phyloP scores from a whole-genome alignment of 768 basidiomycete genomes.

The Mycena vitilis region DNA sequence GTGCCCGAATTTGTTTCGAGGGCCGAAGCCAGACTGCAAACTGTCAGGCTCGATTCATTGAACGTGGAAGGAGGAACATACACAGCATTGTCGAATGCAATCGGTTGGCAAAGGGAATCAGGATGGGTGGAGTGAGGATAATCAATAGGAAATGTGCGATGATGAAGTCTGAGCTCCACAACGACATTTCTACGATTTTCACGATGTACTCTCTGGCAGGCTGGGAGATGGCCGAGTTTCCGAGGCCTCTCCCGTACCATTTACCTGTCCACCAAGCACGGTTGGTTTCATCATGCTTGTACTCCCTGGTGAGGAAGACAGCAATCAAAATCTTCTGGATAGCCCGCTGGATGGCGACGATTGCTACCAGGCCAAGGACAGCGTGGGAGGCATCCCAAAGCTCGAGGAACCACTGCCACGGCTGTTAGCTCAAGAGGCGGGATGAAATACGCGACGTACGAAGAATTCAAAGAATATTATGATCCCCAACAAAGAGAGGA shows the following conservation, averaged over 20 bases:
- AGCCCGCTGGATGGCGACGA: slow-evolving; percentile 90
- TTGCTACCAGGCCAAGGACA: slow-evolving; percentile 90
- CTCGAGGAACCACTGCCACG: slow-evolving; percentile 90
- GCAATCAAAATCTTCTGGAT: slow-evolving; percentile 95
- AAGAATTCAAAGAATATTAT: slow-evolving; percentile 96
- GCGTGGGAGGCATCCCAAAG: slow-evolving; percentile 98
- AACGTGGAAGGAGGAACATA: slow-evolving; percentile 53
- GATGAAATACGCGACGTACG: slow-evolving; percentile 63
- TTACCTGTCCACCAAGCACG: slow-evolving; percentile 99
- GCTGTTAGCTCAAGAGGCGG: slow-evolving; percentile 37
- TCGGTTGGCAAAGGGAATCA: slow-evolving; percentile 90
- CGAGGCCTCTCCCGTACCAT: slow-evolving; percentile 96
- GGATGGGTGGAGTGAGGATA: slow-evolving; percentile 84
- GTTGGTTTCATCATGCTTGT: slow-evolving; percentile 98
- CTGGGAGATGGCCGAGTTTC: slow-evolving; percentile 92
- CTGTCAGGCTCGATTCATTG: slow-evolving; percentile 9
- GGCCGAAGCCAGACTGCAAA: slow-evolving; percentile 91
- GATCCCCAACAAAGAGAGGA: slow-evolving; percentile 82
- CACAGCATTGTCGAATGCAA: slow-evolving; percentile 95
- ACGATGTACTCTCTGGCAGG: slow-evolving; percentile 97
- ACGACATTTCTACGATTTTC: slow-evolving; percentile 97
- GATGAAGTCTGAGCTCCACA: slow-evolving; percentile 97
- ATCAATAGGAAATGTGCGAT: slow-evolving; percentile 87
- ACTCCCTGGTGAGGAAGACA: slow-evolving; percentile 95
- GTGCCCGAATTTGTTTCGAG: slow-evolving; percentile 92